A percentile compares a stretch with the other conserved stretches of the same genome.
phyloP scores from a whole-genome alignment of 192 early-diverging fungal species.

The Podila clonocystis region DNA sequence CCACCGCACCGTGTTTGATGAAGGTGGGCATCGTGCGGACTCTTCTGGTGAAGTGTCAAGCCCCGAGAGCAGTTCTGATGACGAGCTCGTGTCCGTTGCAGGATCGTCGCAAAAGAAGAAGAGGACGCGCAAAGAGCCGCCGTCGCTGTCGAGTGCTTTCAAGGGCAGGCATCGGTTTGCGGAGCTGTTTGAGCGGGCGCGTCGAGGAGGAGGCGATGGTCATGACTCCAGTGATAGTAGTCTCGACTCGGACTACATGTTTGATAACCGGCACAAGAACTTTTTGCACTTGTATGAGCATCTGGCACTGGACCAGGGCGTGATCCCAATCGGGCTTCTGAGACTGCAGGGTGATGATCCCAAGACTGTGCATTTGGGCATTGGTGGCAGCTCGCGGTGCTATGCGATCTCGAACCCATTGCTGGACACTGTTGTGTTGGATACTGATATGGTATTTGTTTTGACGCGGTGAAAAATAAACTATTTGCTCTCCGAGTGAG shows the following conservation, averaged over 20 bases:
- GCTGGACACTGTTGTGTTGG: constrained; percentile 59
- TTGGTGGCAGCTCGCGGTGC: constrained; percentile 61
- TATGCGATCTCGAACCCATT: constrained; percentile 77
- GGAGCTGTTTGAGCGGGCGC: constrained; percentile 10
- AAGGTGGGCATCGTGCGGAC: background rate
- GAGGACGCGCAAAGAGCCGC: background rate
- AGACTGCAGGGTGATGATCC: constrained; percentile 47
- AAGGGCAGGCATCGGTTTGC: constrained; percentile 34
- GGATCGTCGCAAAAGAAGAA: constrained; percentile 1
- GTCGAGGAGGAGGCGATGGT: background rate
- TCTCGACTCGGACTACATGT: constrained; percentile 45
- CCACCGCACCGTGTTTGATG: background rate
- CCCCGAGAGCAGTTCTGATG: constrained; percentile 3
- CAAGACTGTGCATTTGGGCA: constrained; percentile 52
- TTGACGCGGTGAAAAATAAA: constrained; percentile 29
- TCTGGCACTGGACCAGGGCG: constrained; percentile 61
- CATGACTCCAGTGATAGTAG: constrained; percentile 2
- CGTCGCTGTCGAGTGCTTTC: constrained; percentile 11
- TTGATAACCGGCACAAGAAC: constrained; percentile 46
- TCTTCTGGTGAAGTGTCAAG: background rate
- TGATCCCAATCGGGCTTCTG: constrained; percentile 65
- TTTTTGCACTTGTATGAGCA: constrained; percentile 66
- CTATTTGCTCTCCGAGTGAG: background rate
- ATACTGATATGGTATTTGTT: constrained; percentile 69
- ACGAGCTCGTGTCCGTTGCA: background rate